Evolutionary conservation across 306 rosid genomes (phyloP).

Genomic region (Lathyrus oleraceus): DNA sequence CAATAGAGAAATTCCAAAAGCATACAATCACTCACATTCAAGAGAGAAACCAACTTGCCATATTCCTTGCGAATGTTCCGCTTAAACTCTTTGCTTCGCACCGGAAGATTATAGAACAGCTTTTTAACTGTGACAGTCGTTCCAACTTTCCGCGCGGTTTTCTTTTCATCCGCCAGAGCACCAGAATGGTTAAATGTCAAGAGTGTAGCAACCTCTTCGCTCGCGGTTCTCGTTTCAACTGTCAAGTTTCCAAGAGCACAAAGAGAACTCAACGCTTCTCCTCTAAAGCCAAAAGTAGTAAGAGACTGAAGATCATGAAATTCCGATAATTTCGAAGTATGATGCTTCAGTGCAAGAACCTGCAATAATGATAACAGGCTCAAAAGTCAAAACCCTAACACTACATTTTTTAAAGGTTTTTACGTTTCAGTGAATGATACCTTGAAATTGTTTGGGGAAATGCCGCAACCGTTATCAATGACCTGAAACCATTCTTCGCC

Average conservation of each 20-base stretch:
- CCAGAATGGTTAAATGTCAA: constrained; percentile 82
- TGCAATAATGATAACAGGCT: constrained; percentile 24
- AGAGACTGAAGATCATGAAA: constrained; percentile 90
- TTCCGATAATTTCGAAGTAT: constrained; percentile 76
- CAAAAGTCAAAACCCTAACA: constrained; percentile 29
- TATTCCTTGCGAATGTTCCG: constrained; percentile 92
- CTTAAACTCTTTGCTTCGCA: constrained; percentile 79
- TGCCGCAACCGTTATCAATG: constrained; percentile 84
- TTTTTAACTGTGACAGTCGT: constrained; percentile 86
- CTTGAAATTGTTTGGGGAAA: constrained; percentile 77
- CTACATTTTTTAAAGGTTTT: neutral
- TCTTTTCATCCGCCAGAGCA: constrained; percentile 64
- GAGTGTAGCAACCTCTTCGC: constrained; percentile 72
- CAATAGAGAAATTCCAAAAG: constrained; percentile 7
- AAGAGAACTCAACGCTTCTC: constrained; percentile 93
- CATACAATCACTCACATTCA: constrained; percentile 60
- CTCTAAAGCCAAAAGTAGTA: constrained; percentile 90
- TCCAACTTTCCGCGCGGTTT: constrained; percentile 84
- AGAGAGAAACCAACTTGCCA: constrained; percentile 78
- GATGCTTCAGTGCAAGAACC: constrained; percentile 83
- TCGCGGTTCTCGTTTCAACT: constrained; percentile 73
- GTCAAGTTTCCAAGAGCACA: constrained; percentile 73
- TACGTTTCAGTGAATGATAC: constrained; percentile 20
- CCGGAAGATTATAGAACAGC: constrained; percentile 78
- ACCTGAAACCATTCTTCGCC: constrained; percentile 87